Evolutionary conservation across 805 yeast species (phyloP).

Genomic region (Wickerhamiella dianesei): DNA sequence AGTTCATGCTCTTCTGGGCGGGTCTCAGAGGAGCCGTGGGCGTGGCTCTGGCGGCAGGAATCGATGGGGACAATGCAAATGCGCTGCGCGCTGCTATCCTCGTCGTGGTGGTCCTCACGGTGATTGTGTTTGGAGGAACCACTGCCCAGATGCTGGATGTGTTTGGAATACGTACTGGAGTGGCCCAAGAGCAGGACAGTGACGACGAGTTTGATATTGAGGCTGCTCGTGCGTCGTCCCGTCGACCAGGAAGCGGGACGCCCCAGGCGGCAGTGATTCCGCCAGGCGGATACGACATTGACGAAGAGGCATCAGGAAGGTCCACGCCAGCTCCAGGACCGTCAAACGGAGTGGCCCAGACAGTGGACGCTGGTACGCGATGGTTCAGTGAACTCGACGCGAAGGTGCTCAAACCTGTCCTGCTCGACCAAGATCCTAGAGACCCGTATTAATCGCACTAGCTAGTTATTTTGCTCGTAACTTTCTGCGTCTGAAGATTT

Average conservation of each 20-base stretch:
- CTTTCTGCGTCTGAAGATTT: too few relatives aligned
- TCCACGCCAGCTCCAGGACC: not conserved
- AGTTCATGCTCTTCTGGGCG: conserved; percentile 99
- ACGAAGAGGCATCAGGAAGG: conserved; percentile 5
- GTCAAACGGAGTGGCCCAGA: conserved; percentile 2
- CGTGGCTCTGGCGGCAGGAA: conserved; percentile 94
- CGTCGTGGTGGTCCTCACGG: conserved; percentile 93
- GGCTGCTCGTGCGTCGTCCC: conserved; percentile 29
- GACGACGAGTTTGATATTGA: conserved; percentile 96
- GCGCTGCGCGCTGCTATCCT: conserved; percentile 85
- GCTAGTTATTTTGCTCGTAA: too few relatives aligned
- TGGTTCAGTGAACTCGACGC: conserved; percentile 95
- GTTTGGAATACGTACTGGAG: conserved; percentile 83
- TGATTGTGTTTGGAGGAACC: conserved; percentile 93
- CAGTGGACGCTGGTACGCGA: conserved; percentile 17
- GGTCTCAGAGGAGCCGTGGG: conserved; percentile 99
- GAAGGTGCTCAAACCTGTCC: conserved; percentile 81
- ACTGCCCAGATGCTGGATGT: conserved; percentile 97
- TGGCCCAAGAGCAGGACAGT: conserved; percentile 63
- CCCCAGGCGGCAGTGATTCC: conserved; percentile 4
- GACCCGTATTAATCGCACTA: not conserved
- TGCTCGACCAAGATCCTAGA: conserved; percentile 40
- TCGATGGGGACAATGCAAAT: conserved; percentile 85
- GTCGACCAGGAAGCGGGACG: not conserved
- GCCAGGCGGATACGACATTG: conserved; percentile 7